Conservation (phyloP, 345 rosid species). For the Rhodomyrtus tomentosa region DNA sequence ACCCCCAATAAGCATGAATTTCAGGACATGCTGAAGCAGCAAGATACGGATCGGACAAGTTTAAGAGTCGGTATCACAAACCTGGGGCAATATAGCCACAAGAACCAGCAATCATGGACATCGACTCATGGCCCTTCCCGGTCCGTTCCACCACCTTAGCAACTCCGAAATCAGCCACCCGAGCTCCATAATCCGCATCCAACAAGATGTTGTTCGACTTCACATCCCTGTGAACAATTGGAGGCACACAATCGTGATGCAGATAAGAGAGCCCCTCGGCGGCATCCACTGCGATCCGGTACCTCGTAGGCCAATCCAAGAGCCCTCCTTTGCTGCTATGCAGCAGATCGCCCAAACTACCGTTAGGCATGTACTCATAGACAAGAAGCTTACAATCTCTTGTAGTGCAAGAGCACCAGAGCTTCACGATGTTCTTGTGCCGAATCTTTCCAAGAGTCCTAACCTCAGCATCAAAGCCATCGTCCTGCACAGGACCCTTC, state of each 20-base stretch:
- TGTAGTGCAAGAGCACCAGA: conserved; percentile 92
- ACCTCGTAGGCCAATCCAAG: conserved; percentile 82
- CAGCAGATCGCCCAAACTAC: conserved; percentile 90
- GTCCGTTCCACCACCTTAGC: conserved; percentile 77
- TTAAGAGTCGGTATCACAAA: conserved; percentile 13
- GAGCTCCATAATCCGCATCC: conserved; percentile 86
- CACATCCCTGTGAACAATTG: conserved; percentile 94
- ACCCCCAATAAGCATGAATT: background rate
- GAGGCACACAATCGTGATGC: conserved; percentile 90
- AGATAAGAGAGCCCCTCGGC: conserved; percentile 94
- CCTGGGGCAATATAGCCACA: conserved; percentile 99
- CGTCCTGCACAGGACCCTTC: conserved; percentile 54
- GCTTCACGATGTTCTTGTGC: conserved; percentile 95
- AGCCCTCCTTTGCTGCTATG: conserved; percentile 78
- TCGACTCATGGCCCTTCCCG: conserved; percentile 70
- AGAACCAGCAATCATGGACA: conserved; percentile 96
- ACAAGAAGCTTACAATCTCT: conserved; percentile 90
- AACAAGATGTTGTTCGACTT: conserved; percentile 90
- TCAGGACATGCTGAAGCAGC: background rate
- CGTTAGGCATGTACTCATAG: conserved; percentile 95
- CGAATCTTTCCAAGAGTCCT: conserved; percentile 89
- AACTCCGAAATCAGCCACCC: conserved; percentile 94
- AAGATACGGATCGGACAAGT: background rate
- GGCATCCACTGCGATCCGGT: conserved; percentile 69
- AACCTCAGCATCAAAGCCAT: conserved; percentile 81